phyloP scores from a whole-genome alignment of 2,329 filamentous ascomycete species.

The Colletotrichum sidae region DNA sequence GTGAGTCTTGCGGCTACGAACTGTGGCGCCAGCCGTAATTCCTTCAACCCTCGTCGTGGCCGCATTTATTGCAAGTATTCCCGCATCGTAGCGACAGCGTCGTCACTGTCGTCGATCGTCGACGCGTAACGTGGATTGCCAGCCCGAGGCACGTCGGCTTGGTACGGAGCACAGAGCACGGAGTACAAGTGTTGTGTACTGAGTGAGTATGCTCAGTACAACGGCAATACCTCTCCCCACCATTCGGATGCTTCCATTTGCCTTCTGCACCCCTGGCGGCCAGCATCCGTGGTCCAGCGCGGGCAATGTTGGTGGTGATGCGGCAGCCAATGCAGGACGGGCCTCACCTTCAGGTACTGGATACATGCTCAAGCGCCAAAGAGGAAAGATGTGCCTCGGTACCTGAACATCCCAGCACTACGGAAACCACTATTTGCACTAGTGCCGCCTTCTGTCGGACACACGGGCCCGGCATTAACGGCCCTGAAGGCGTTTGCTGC shows the following conservation, averaged over 20 bases:
- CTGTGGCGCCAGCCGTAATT: not conserved
- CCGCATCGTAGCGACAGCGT: too few species aligned
- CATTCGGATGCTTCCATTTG: conserved; percentile 34
- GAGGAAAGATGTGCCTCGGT: conserved; percentile 23
- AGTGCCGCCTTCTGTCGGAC: conserved; percentile 3
- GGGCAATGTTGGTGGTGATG: conserved; percentile 23
- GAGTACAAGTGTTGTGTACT: too few species aligned
- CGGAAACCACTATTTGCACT: too few species aligned
- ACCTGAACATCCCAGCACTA: conserved; percentile 34
- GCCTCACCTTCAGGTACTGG: conserved; percentile 16
- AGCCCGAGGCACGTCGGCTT: too few species aligned
- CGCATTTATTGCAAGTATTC: too few species aligned
- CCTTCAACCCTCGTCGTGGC: too few species aligned
- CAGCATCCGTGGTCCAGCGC: conserved; percentile 12
- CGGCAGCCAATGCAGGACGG: conserved; percentile 28
- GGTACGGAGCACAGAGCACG: too few species aligned
- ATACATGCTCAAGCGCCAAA: conserved; percentile 25
- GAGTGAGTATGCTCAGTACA: too few species aligned
- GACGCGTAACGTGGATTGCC: too few species aligned
- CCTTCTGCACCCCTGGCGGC: conserved; percentile 24
- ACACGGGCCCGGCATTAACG: conserved; percentile 31
- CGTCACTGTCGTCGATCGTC: too few species aligned
- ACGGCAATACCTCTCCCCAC: conserved; percentile 7
- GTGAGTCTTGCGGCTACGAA: too few species aligned
- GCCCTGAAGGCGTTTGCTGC: conserved; percentile 17